Base-by-base conservation (phyloP, 2,329 filamentous ascomycete species). In the Lithohypha guttulata region DNA sequence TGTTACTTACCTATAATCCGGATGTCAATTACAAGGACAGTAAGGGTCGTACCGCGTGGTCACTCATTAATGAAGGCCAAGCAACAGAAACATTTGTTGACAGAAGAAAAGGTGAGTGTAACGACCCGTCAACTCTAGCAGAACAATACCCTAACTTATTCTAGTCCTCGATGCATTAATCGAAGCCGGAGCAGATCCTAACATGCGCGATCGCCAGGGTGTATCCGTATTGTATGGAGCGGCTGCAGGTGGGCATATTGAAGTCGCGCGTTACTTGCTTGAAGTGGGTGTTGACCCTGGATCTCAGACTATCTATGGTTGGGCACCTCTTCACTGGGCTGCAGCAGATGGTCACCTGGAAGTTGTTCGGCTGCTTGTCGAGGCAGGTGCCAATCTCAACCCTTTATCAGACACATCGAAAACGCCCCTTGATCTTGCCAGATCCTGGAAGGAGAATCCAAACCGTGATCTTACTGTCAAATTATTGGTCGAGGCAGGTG, bases 271-370 rank as follows among this genome's bases (percentile, higher is more conserved):
- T 11, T 34, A 20, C 18, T n/a, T 20, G 11, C 32, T 34, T 6
- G 32, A 34, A 7, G 6, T 20, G 7, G 32, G 32, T 8, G 18
- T 34, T n/a, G 18, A 21, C 15, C 32, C 32, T 17, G 19, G 9
- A 8, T 20, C 6, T 6, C 17, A 23, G 18, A 34, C 32, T 21
- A 15, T 8, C 9, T 34, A 20, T 34, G 32, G 32, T 8, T 34
- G 17, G 33, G n/a, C 33, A 22, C 20, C 33, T 13, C n/a, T 35
- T 10, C 33, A 35, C 22, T 35, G 33, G 33, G 17, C 33, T 22
- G 33, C 33, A 11, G 33, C 14, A 5, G 23, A 26, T 7, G 33
- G 33, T 14, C 20, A 22, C 17, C n/a, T 35, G 17, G 7, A 6
- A 19, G 11, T 10, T 13, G 33, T 35, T 9, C 15, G 17, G 13